Percentiles rank a stretch among this genome's conserved stretches.
These are phyloP conservation scores for Helianthus tuberosus DNA, from an alignment of 129 eudicot species.

Conservation along the genomic window DNA sequence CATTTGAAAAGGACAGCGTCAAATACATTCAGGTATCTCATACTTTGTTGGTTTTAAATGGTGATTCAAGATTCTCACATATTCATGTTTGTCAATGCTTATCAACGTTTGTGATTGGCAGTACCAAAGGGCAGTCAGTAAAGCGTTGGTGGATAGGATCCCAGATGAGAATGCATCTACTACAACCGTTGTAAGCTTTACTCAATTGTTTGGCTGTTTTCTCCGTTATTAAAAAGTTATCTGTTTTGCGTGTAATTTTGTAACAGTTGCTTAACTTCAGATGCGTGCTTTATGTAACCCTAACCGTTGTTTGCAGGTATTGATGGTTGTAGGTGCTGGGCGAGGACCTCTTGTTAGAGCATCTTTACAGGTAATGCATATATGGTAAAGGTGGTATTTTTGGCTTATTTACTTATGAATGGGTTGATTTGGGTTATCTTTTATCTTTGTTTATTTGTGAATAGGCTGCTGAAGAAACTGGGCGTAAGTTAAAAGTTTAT, in stretches of 20 bases:
- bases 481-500: constrained; percentile 82
- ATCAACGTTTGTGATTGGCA: constrained; percentile 30
- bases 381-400: not conserved
- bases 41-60: not conserved
- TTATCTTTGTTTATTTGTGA: not conserved
- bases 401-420: not conserved
- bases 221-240: not conserved
- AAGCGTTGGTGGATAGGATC: constrained; percentile 82
- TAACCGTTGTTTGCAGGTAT: constrained; percentile 44
- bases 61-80: too few relatives aligned
- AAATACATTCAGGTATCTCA: constrained; percentile 79
- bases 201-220: not conserved
- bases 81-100: not conserved
- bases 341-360: constrained; percentile 99
- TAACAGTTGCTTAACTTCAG: not conserved
- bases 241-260: not conserved
- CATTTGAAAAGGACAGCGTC: constrained; percentile 83
- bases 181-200: constrained; percentile 59
- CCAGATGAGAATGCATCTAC: constrained; percentile 75
- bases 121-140: constrained; percentile 92
- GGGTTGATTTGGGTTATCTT: not conserved
- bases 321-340: constrained; percentile 99
- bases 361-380: constrained; percentile 68
- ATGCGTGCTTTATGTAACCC: constrained; percentile 16
- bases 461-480: constrained; percentile 97